Conservation (phyloP, 164 flowering plant genomes). For the Aristolochia californica region DNA sequence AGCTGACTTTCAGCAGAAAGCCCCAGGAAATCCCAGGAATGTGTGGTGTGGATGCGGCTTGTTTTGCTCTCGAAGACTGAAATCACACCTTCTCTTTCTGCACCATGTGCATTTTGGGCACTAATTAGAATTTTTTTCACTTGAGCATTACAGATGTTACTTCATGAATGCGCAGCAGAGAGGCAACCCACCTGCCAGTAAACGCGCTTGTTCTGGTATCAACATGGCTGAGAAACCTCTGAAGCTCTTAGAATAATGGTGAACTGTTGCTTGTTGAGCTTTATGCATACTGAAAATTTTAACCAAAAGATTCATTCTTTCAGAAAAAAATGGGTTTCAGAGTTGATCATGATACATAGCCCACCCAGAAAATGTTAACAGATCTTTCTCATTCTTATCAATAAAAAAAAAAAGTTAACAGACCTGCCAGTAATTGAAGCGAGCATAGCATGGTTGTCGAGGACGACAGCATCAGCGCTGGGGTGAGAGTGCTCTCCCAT, state of each 20-base stretch:
- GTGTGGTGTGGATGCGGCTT: slow-evolving; percentile 31
- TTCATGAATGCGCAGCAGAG: not conserved
- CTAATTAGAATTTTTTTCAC: not conserved
- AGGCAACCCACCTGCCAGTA: slow-evolving; percentile 16
- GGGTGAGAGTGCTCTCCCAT: slow-evolving; percentile 23
- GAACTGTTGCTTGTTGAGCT: slow-evolving; percentile 18
- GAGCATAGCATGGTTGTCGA: slow-evolving; percentile 17
- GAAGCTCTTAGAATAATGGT: slow-evolving; percentile 44
- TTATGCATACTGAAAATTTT: slow-evolving; percentile 5
- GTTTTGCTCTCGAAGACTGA: slow-evolving; percentile 40
- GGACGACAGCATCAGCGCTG: slow-evolving; percentile 13
- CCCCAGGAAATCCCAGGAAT: slow-evolving; percentile 53
- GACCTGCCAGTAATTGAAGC: slow-evolving; percentile 17
- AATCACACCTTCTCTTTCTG: slow-evolving; percentile 31
- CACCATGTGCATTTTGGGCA: slow-evolving; percentile 3
- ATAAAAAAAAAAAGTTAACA: too few relatives aligned
- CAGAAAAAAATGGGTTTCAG: too few relatives aligned
- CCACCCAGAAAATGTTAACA: too few relatives aligned
- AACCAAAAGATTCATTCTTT: not conserved
- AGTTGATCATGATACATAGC: too few relatives aligned
- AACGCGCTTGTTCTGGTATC: slow-evolving; percentile 25
- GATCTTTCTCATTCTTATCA: too few relatives aligned
- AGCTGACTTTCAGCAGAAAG: slow-evolving; percentile 8
- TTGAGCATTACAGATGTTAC: slow-evolving; percentile 3
- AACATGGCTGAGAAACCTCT: slow-evolving; percentile 49